These are phyloP conservation scores for Acacia crassicarpa DNA, from an alignment of 306 rosid genomes.

Conservation along the genomic window DNA sequence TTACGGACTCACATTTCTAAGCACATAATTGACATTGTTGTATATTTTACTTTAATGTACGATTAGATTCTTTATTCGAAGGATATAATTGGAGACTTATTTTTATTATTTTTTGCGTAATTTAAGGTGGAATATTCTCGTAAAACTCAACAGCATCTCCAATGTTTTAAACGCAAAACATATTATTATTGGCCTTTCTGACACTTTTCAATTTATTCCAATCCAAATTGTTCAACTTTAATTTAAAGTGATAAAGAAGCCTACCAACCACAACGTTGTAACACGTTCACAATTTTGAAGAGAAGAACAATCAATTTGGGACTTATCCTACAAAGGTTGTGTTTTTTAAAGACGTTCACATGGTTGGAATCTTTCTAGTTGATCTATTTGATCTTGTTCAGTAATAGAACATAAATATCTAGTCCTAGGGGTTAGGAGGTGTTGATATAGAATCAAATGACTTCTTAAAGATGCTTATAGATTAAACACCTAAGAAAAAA, in stretches of 20 bases:
- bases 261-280: background rate
- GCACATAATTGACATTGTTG: background rate
- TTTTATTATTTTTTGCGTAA: background rate
- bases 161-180: background rate
- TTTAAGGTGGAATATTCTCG: background rate
- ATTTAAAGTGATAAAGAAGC: background rate
- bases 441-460: too few relatives aligned
- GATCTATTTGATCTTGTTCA: constrained; percentile 3
- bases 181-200: background rate
- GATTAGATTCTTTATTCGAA: constrained; percentile 1
- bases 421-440: too few relatives aligned
- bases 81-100: background rate
- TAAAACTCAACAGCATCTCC: background rate
- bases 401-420: too few relatives aligned
- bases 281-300: background rate
- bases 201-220: background rate
- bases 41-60: background rate
- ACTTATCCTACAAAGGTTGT: too few relatives aligned
- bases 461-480: too few relatives aligned
- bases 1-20: background rate
- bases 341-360: background rate
- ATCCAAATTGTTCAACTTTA: background rate
- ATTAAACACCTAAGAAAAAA: too few relatives aligned
- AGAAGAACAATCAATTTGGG: background rate
- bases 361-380: background rate